Base-by-base conservation (phyloP, 495 filamentous ascomycete species). In the Xylaria cubensis region DNA sequence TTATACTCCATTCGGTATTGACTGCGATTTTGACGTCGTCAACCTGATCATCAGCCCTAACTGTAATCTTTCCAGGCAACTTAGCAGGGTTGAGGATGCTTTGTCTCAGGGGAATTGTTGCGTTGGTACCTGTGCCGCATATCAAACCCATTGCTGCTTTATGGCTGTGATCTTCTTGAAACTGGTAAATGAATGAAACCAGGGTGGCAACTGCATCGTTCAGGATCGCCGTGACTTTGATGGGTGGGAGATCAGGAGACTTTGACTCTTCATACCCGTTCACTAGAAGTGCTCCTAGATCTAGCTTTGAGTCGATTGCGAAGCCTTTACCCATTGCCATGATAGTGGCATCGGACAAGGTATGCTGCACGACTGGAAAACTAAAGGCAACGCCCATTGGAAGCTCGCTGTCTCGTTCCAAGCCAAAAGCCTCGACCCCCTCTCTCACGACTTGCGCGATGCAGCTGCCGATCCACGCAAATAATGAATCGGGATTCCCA, bases 321-420 rank as follows among this genome's bases (percentile, higher is more conserved):
- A 95, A 97, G 29, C 93, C 93, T 82, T 97, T 95, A 39, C 93
- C 93, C 93, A 95, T 95, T 7, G 91, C 87, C 91, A 94, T 94
- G 50, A 97, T 80, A 6, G 90, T 92, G 12, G 93, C 93, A 71
- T 94, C 88, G 19, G 91, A 85, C 61, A 95, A 84, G 29, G 91
- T 90, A 69, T 87, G 86, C 85, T 97, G 93, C 77, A 90, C 88
- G 82, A 95, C 94, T 15, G 93, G 93, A 74, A 97, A 97, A 82
- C 91, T 93, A 79, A 95, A 97, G 17, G 93, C 94, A 51, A 97
- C 91, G 2, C 93, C 93, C 84, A 95, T 87, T 48, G 91, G 88
- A 61, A 95, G 76, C 75, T 89, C 88, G 17, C 59, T 64, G 55
- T 78, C 72, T 12, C 72, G 71, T 69, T 77, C 19, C 19, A 84